Percentiles rank a stretch among this genome's conserved stretches.
phyloP scores from a whole-genome alignment of 1,284 basidiomycete genomes.

The Marasmius sp. region DNA sequence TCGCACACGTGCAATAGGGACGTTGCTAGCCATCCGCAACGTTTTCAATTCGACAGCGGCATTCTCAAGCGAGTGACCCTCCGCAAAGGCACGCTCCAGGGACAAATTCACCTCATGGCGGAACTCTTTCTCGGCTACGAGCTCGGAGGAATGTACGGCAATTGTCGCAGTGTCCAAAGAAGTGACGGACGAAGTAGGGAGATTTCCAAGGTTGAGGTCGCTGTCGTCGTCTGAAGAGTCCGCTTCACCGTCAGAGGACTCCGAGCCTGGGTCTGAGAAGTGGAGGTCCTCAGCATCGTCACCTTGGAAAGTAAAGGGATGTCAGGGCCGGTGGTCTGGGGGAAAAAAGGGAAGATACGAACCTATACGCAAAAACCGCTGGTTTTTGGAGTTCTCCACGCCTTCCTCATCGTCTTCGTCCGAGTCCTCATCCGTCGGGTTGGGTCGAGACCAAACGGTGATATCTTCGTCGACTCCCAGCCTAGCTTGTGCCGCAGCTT shows the following conservation, averaged over 20 bases:
- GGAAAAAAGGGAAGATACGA: constrained; percentile 8
- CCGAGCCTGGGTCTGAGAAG: constrained; percentile 57
- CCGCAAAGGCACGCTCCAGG: constrained; percentile 86
- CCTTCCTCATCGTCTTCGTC: constrained; percentile 64
- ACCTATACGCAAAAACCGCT: constrained; percentile 73
- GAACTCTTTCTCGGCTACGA: constrained; percentile 71
- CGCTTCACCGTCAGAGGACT: constrained; percentile 35
- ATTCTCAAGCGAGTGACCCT: constrained; percentile 88
- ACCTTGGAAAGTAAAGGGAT: constrained; percentile 36
- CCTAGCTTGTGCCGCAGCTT: constrained; percentile 39
- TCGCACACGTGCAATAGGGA: constrained; percentile 74
- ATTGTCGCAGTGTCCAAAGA: constrained; percentile 30
- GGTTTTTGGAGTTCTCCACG: constrained; percentile 60
- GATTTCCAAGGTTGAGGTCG: constrained; percentile 32
- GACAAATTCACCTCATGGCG: constrained; percentile 75
- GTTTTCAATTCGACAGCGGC: constrained; percentile 93
- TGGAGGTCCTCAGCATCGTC: constrained; percentile 61
- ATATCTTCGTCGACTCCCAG: constrained; percentile 68
- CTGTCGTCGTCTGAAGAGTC: constrained; percentile 34
- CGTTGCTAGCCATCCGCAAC: constrained; percentile 91
- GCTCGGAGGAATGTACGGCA: constrained; percentile 31
- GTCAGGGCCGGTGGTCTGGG: constrained; percentile 5
- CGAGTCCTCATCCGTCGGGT: constrained; percentile 23
- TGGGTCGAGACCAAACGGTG: constrained; percentile 63
- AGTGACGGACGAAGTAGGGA: constrained; percentile 40